These are phyloP conservation scores for Prunus yedoensis DNA, from an alignment of 331 rosid genomes.

Conservation along the genomic window DNA sequence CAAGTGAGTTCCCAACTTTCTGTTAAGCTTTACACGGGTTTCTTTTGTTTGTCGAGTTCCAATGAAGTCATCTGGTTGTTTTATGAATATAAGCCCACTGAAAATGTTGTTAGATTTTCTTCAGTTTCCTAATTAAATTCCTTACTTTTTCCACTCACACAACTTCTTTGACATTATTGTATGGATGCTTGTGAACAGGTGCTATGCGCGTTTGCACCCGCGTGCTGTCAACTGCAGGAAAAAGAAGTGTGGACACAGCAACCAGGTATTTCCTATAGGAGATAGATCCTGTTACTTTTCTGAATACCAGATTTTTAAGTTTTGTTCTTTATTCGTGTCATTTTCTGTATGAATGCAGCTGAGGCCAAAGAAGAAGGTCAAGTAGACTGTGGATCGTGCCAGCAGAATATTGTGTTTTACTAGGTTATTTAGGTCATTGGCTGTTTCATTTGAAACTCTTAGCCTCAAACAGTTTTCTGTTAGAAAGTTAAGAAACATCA, in stretches of 20 bases:
- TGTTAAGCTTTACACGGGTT: neutral
- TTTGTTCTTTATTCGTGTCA: neutral
- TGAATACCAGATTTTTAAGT: neutral
- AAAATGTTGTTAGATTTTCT: neutral
- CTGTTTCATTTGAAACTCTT: neutral
- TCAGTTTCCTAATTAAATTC: neutral
- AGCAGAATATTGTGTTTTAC: neutral
- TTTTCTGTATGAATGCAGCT: conserved; percentile 49
- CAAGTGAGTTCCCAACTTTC: conserved; percentile 51
- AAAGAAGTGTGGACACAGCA: conserved; percentile 99
- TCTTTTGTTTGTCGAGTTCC: too few relatives aligned
- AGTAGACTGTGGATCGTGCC: conserved; percentile 43
- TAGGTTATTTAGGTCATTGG: conserved; percentile 25
- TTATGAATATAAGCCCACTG: too few relatives aligned
- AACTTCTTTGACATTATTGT: neutral
- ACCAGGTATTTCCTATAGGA: conserved; percentile 58
- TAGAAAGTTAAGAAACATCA: neutral
- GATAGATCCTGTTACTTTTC: neutral
- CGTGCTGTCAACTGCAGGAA: conserved; percentile 99
- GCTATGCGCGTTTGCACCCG: conserved; percentile 95
- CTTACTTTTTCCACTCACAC: neutral
- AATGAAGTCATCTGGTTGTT: too few relatives aligned
- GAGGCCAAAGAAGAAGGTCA: conserved; percentile 99
- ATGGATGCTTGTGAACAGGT: conserved; percentile 39
- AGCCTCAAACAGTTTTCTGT: conserved; percentile 6